Evolutionary conservation across 148 eudicot genomes (phyloP).

Genomic region (Chenopodium quinoa): DNA sequence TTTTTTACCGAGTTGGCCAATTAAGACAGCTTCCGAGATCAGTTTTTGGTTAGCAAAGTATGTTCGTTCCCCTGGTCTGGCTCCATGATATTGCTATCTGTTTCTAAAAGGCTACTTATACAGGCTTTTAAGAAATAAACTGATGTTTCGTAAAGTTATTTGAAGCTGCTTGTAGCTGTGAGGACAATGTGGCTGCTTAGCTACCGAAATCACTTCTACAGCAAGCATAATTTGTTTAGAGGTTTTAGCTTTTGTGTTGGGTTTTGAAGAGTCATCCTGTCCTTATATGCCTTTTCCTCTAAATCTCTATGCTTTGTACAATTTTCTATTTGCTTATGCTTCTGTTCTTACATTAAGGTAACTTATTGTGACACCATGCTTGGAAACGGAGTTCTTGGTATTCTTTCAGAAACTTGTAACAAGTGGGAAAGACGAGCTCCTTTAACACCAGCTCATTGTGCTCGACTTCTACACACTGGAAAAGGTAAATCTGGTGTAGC

Average conservation of each 20-base stretch:
- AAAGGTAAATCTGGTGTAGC: constrained; percentile 54
- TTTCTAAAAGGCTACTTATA: neutral
- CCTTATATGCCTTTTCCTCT: neutral
- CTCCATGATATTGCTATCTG: neutral
- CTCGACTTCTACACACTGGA: constrained; percentile 74
- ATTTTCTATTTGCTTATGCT: neutral
- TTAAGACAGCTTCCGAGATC: neutral
- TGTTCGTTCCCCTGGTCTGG: neutral
- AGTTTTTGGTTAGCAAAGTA: neutral
- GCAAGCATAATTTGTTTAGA: neutral
- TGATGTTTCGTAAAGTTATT: neutral
- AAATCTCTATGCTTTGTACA: neutral
- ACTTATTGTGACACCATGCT: constrained; percentile 43
- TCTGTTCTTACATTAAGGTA: constrained; percentile 1
- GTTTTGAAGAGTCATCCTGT: neutral
- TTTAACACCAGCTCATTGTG: constrained; percentile 89
- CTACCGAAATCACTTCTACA: neutral
- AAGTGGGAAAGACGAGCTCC: constrained; percentile 99
- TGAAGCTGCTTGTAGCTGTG: neutral
- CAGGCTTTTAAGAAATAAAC: neutral
- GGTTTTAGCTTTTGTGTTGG: neutral
- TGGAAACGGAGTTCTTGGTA: constrained; percentile 92
- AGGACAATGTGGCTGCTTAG: neutral
- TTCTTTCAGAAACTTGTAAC: constrained; percentile 81
- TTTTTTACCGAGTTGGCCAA: neutral